These are phyloP conservation scores for Aspergillus fumigatiaffinis DNA, from an alignment of 2,329 filamentous ascomycete genomes.

Conservation along the genomic window DNA sequence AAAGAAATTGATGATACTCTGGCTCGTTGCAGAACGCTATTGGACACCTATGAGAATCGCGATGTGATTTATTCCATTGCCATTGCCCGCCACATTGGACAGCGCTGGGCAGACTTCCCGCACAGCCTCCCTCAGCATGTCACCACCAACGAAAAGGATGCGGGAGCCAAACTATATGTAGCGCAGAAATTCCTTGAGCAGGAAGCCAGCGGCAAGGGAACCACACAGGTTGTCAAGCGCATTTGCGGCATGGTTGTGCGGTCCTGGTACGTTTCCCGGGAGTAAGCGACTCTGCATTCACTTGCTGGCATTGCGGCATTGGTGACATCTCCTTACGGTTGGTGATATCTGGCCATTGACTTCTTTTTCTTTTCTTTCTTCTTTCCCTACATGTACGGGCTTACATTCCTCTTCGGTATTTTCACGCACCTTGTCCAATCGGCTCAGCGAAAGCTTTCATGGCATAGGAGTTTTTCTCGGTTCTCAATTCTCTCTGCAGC, in stretches of 20 bases:
- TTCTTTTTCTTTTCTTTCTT: slow-evolving; percentile 5
- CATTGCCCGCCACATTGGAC: slow-evolving; percentile 70
- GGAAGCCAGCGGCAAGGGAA: slow-evolving; percentile 64
- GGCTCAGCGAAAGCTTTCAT: slow-evolving; percentile 10
- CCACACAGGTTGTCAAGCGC: slow-evolving; percentile 68
- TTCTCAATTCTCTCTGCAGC: slow-evolving; percentile 11
- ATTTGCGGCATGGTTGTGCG: slow-evolving; percentile 63
- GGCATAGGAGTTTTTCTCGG: slow-evolving; percentile 18
- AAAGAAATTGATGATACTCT: slow-evolving; percentile 65
- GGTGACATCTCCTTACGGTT: slow-evolving; percentile 7
- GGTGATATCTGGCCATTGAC: not conserved
- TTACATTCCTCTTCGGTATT: slow-evolving; percentile 11
- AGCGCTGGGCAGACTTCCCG: slow-evolving; percentile 58
- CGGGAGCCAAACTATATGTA: slow-evolving; percentile 63
- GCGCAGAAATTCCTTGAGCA: slow-evolving; percentile 67
- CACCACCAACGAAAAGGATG: slow-evolving; percentile 63
- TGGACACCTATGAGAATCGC: slow-evolving; percentile 79
- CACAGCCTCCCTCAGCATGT: slow-evolving; percentile 53
- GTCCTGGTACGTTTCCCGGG: slow-evolving; percentile 48
- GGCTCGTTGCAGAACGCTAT: slow-evolving; percentile 60
- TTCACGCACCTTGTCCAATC: slow-evolving; percentile 10
- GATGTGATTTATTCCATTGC: slow-evolving; percentile 89
- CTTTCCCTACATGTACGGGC: not conserved
- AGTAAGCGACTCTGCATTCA: slow-evolving; percentile 17
- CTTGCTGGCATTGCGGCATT: slow-evolving; percentile 13